Conservation (phyloP, 2,329 filamentous ascomycete species). For the Ceratocystis eucalypticola region DNA sequence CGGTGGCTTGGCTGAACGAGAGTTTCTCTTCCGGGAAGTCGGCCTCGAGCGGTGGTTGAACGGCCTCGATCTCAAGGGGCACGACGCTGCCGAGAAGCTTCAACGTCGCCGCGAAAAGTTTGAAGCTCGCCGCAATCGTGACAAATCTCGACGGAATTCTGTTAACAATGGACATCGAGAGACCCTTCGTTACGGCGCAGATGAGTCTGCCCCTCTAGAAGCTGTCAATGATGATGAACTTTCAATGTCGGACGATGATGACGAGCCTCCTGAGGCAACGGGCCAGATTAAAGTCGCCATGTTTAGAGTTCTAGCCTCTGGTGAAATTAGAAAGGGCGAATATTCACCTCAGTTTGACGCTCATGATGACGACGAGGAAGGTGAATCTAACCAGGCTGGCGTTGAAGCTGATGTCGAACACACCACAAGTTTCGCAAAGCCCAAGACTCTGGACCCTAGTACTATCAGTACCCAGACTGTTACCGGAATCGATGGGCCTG, state of each 20-base stretch:
- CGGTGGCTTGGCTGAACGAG: slow-evolving; percentile 84
- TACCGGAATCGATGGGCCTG: slow-evolving; percentile 91
- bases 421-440: slow-evolving; percentile 94
- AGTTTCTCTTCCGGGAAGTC: slow-evolving; percentile 94
- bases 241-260: slow-evolving; percentile 67
- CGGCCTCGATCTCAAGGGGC: slow-evolving; percentile 84
- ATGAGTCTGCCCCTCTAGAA: slow-evolving; percentile 62
- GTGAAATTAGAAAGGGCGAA: slow-evolving; percentile 94
- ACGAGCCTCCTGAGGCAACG: slow-evolving; percentile 83
- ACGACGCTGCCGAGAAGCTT: slow-evolving; percentile 76
- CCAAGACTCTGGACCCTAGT: slow-evolving; percentile 89
- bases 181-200: slow-evolving; percentile 68
- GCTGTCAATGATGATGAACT: slow-evolving; percentile 55
- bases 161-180: slow-evolving; percentile 26
- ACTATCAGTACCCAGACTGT: slow-evolving; percentile 98
- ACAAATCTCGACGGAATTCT: slow-evolving; percentile 28
- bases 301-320: slow-evolving; percentile 86
- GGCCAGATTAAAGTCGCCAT: slow-evolving; percentile 97
- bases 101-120: slow-evolving; percentile 79
- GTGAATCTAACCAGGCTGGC: slow-evolving; percentile 22
- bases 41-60: slow-evolving; percentile 94
- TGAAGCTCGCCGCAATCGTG: slow-evolving; percentile 51
- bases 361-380: slow-evolving; percentile 72
- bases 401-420: slow-evolving; percentile 76
- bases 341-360: slow-evolving; percentile 97